Percentiles rank a stretch among this genome's conserved stretches.
phyloP scores from a whole-genome alignment of 2,329 filamentous ascomycete genomes.

The Colletotrichum musicola region DNA sequence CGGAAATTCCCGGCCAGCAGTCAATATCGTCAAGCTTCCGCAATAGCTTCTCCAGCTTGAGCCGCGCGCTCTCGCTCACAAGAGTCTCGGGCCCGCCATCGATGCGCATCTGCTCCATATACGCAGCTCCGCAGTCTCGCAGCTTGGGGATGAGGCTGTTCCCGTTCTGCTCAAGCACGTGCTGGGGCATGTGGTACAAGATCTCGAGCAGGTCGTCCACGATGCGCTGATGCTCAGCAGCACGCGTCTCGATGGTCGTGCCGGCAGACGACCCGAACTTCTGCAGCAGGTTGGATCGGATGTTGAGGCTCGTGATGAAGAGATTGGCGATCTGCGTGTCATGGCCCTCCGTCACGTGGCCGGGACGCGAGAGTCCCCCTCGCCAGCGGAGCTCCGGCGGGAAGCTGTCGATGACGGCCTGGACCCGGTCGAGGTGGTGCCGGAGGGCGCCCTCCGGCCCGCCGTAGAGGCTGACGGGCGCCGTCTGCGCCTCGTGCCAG shows the following conservation, averaged over 20 bases:
- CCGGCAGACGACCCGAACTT: conserved; percentile 42
- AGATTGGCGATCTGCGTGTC: conserved; percentile 53
- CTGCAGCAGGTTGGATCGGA: conserved; percentile 52
- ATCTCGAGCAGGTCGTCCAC: conserved; percentile 53
- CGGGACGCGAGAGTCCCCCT: conserved; percentile 49
- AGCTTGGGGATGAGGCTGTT: conserved; percentile 52
- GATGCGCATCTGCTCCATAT: conserved; percentile 44
- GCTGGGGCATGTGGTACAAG: conserved; percentile 48
- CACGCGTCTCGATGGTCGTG: conserved; percentile 21
- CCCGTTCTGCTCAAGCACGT: conserved; percentile 51
- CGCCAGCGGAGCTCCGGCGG: conserved; percentile 52
- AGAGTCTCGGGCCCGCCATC: conserved; percentile 23
- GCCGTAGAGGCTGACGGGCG: conserved; percentile 24
- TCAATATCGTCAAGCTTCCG: conserved; percentile 49
- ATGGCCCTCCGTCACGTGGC: conserved; percentile 48
- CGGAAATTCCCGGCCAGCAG: conserved; percentile 44
- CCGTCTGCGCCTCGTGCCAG: conserved; percentile 48
- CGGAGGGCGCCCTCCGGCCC: conserved; percentile 34
- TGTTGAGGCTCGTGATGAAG: conserved; percentile 52
- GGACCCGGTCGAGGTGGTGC: conserved; percentile 41
- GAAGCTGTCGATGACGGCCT: conserved; percentile 47
- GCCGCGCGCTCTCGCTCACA: conserved; percentile 32
- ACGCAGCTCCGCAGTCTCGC: conserved; percentile 51
- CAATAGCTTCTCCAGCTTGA: conserved; percentile 47
- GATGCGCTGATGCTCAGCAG: conserved; percentile 46